Evolutionary conservation across 202 grass and related monocot species (phyloP).

Genomic region (Dendrocalamus latiflorus): DNA sequence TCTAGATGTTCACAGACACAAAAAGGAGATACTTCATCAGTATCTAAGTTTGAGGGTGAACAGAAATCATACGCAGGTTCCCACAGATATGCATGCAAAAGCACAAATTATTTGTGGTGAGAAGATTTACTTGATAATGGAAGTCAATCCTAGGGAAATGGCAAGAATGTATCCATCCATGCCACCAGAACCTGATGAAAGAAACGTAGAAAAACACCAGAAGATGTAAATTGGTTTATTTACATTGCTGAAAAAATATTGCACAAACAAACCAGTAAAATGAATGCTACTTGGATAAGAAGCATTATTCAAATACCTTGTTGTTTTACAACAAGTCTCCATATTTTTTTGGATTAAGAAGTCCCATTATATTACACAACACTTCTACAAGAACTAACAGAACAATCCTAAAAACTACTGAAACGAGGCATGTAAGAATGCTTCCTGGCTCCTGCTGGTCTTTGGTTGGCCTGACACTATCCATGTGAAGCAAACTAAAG

Average conservation of each 20-base stretch:
- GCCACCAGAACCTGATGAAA: slow-evolving; percentile 63
- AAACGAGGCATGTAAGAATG: neutral
- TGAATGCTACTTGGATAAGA: neutral
- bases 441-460: neutral
- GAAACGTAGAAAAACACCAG: neutral
- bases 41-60: neutral
- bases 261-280: neutral
- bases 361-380: neutral
- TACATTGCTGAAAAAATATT: neutral
- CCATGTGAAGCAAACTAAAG: neutral
- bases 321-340: neutral
- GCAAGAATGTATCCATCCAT: slow-evolving; percentile 82
- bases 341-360: neutral
- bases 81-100: slow-evolving; percentile 22
- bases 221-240: slow-evolving; percentile 20
- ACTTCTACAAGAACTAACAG: neutral
- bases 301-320: neutral
- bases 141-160: slow-evolving; percentile 71
- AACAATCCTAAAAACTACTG: neutral
- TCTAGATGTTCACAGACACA: neutral
- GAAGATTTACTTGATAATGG: slow-evolving; percentile 78
- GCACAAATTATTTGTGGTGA: slow-evolving; percentile 19
- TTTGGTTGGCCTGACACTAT: neutral
- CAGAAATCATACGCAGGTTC: neutral
- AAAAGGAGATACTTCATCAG: neutral